Base-by-base conservation (phyloP, 2,329 filamentous ascomycete genomes). In the Diaporthe velutina region DNA sequence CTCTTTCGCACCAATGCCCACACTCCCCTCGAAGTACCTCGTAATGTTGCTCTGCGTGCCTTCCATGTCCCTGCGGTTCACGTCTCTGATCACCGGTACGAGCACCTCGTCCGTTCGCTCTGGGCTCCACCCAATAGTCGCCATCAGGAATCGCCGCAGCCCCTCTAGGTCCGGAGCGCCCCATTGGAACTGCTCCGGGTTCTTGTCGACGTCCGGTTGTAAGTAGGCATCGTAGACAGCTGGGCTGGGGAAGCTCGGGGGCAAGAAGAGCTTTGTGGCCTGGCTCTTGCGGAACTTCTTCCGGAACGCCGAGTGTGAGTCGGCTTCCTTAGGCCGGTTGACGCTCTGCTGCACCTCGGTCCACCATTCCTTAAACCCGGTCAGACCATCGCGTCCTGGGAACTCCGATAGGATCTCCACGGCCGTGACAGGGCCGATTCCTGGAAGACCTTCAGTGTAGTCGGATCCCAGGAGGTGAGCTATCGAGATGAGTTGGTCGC, bases 41-140 rank as follows among this genome's bases (percentile, higher is more conserved):
- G 97, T 99, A 78, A 99, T 98, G 79, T 99, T 99, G 74, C 92
- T 93, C 86, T 99, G 97, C 25, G 96, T 98, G 9, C 97, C 97
- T 84, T 98, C 97, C 38, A 91, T 88, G 77, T 95, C 94, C 52
- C 97, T 89, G 5, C 91, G 90, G 82, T 98, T 98, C 94, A 99
- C 98, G 80, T 99, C 97, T 73, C 93, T 90, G 77, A 99, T 97
- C 1, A 99, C 97, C 0, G 97, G 97, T 1, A 99, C 95, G 2
- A 99, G 90, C 2, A 99, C 94, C 83, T 99, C 97, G 80, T 99
- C 97, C 0, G 96, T 98, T 10, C 95, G 89, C 83, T 98, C 96
- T 82, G 94, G 93, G 72, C 89, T 92, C 97, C 97, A 99, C 0
- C 97, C 97, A 78, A 99, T 95, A 2, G 96, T 98, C 1, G 90